phyloP scores from a whole-genome alignment of 768 basidiomycete genomes.

The Suillus subaureus region DNA sequence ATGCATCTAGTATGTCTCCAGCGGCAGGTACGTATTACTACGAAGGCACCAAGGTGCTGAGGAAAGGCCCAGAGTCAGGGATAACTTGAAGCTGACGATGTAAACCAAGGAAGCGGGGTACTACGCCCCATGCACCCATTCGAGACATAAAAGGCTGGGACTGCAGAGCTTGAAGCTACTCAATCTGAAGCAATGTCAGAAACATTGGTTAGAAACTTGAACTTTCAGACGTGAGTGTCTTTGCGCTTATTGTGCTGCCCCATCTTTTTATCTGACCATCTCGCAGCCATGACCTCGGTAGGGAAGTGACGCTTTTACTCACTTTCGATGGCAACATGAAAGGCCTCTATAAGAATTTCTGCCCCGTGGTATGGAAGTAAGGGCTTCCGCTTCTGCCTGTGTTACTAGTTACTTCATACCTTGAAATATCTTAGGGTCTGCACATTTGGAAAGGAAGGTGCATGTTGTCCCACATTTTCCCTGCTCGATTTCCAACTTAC shows the following conservation, averaged over 20 bases:
- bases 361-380: neutral
- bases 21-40: neutral
- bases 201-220: neutral
- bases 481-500: neutral
- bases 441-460: neutral
- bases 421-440: neutral
- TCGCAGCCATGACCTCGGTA: neutral
- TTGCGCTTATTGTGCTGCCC: neutral
- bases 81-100: neutral
- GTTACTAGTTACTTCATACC: neutral
- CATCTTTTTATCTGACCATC: neutral
- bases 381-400: neutral
- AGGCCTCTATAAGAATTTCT: neutral
- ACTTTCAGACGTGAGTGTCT: neutral
- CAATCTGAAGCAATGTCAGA: neutral
- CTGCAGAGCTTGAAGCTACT: neutral
- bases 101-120: neutral
- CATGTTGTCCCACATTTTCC: neutral
- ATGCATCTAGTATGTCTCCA: neutral
- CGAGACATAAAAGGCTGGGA: neutral
- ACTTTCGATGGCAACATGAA: neutral
- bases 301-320: neutral
- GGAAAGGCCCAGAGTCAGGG: neutral
- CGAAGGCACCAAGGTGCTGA: neutral
- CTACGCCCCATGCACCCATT: neutral